Evolutionary conservation across 352 stramenopile genomes (phyloP), one percentile per base, ranked within the genome.

Genomic region (Globisporangium orthogonon): DNA sequence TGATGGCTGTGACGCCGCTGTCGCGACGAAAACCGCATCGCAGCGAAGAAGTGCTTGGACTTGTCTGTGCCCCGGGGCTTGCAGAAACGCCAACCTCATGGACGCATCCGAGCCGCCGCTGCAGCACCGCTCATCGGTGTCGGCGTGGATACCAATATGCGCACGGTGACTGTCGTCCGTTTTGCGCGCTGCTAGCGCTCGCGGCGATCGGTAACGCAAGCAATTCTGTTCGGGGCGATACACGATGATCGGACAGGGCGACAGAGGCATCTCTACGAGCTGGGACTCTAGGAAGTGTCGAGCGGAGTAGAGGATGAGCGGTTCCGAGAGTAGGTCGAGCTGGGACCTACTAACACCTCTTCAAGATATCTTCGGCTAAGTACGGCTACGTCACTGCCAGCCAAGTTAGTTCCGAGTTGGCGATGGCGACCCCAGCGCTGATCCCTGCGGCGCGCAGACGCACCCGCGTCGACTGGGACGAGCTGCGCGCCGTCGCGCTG

Each of bases 381-480:
- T 23, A 23, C 23, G 23, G 23, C 23, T 23, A 23, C 23, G 23
- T 23, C 23, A 23, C 23, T 23, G 23, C 23, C 23, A 23, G 23
- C 23, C 23, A 23, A 23, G 23, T 23, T 23, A 23, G 23, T 23
- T 23, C 23, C 23, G 23, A 23, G 23, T 23, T 23, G 23, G 23
- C 23, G 44, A 40, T 40, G 35, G 35, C 35, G 35, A 40, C 35
- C 35, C 30, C 57, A 18, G 40, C 60, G 30, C 60, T 74, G 29
- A 69, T 71, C 51, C 51, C 54, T 15, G 56, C 63, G 52, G 50
- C 61, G 66, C 49, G 60, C 52, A 50, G 45, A n/a, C 63, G 37
- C 41, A 64, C 55, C n/a, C 66, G 61, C 33, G 68, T 92, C 15
- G 70, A 91, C 53, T 93, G 83, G 83, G 50, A 67, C 10, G 71